A percentile compares a stretch with the other conserved stretches of the same genome.
Evolutionary conservation across 1,284 basidiomycete species (phyloP).

Genomic region (Hemileia vastatrix): DNA sequence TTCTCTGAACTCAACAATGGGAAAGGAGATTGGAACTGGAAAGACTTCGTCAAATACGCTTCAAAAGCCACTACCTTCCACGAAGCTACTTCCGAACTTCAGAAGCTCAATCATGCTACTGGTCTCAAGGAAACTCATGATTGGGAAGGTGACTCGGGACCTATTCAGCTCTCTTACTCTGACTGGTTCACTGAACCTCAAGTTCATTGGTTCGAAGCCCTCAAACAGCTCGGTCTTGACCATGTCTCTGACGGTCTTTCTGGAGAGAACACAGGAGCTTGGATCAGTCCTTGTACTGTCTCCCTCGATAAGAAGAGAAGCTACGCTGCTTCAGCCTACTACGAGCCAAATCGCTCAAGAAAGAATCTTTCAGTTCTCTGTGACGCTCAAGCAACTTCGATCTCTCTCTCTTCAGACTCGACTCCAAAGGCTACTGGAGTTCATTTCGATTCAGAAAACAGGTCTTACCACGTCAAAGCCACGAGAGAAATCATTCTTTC

Average conservation of each 20-base stretch:
- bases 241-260: slow-evolving; percentile 26
- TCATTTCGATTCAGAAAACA: slow-evolving; percentile 35
- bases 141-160: slow-evolving; percentile 38
- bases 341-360: slow-evolving; percentile 27
- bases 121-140: not conserved
- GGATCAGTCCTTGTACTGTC: slow-evolving; percentile 30
- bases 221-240: slow-evolving; percentile 29
- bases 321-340: slow-evolving; percentile 40
- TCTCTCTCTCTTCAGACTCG: no score
- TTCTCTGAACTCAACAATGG: slow-evolving; percentile 38
- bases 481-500: no score
- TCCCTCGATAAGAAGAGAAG: slow-evolving; percentile 36
- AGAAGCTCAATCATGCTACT: slow-evolving; percentile 24
- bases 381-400: slow-evolving; percentile 33
- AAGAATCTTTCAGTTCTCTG: slow-evolving; percentile 37
- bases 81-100: slow-evolving; percentile 31
- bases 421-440: slow-evolving; percentile 40
- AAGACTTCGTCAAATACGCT: slow-evolving; percentile 44
- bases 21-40: slow-evolving; percentile 42
- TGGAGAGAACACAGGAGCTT: slow-evolving; percentile 32
- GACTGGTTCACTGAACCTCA: slow-evolving; percentile 34
- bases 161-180: slow-evolving; percentile 37
- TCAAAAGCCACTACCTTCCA: slow-evolving; percentile 43
- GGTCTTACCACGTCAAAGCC: slow-evolving; percentile 33
- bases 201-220: slow-evolving; percentile 29